phyloP scores from a whole-genome alignment of 2,329 filamentous ascomycete species.

The Penicillium sp. region DNA sequence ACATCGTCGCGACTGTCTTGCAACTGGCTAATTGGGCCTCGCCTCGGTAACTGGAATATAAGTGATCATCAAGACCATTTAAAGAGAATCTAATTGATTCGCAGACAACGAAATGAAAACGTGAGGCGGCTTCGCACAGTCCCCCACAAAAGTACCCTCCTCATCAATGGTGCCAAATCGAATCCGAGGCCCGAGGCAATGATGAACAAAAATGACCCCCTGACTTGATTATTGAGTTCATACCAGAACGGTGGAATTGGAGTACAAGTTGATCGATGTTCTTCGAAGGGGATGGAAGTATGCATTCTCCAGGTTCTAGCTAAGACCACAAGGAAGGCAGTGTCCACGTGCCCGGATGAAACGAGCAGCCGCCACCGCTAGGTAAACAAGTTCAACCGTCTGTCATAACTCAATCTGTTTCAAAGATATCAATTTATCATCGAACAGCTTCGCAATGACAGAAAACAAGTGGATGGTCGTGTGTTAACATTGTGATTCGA shows the following conservation, averaged over 20 bases:
- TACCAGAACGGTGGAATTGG: not conserved
- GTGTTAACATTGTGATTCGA: conserved; percentile 7
- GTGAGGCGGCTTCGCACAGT: not conserved
- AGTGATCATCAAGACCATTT: not conserved
- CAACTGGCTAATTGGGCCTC: not conserved
- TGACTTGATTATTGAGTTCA: not conserved
- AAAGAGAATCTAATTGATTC: not conserved
- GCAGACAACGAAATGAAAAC: not conserved
- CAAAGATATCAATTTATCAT: not conserved
- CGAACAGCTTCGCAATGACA: not conserved
- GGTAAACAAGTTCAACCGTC: too few relatives aligned
- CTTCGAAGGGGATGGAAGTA: not conserved
- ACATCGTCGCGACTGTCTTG: too few relatives aligned
- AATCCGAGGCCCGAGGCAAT: not conserved
- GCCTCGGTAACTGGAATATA: not conserved
- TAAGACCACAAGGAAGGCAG: not conserved
- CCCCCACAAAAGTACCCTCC: not conserved
- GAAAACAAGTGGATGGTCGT: not conserved
- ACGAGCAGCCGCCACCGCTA: not conserved
- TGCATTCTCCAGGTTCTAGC: not conserved
- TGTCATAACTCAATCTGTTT: not conserved
- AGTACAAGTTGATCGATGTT: not conserved
- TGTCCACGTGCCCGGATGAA: not conserved
- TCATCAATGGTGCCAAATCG: not conserved
- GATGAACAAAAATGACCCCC: not conserved